phyloP scores from a whole-genome alignment of 2,329 filamentous ascomycete species.

The Pseudogymnoascus sp. region DNA sequence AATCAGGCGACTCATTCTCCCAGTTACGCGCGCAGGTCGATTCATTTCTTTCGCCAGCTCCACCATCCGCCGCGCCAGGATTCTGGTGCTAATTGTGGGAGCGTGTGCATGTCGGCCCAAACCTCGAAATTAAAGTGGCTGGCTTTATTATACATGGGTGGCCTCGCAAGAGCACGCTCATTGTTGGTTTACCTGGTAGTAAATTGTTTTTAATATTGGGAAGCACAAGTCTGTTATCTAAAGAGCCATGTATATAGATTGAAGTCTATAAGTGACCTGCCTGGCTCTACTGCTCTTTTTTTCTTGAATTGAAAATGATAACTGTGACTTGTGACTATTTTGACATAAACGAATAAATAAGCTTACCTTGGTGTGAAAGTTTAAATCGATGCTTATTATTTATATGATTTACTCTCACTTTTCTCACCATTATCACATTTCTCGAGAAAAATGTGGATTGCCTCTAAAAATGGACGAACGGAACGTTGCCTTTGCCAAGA shows the following conservation, averaged over 20 bases:
- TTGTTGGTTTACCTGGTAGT: not conserved
- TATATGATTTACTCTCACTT: not conserved
- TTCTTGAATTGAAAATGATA: not conserved
- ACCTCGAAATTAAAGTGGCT: not conserved
- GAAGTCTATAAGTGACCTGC: not conserved
- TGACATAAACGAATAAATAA: not conserved
- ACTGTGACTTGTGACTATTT: not conserved
- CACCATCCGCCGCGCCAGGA: not conserved
- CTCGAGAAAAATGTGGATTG: not conserved
- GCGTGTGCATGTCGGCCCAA: not conserved
- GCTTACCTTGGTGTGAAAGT: not conserved
- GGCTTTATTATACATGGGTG: not conserved
- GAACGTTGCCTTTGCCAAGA: not conserved
- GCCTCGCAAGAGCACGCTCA: not conserved
- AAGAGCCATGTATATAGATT: not conserved
- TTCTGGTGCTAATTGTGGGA: not conserved
- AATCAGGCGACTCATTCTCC: too few species aligned
- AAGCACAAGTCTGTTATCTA: not conserved
- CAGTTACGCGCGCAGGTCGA: not conserved
- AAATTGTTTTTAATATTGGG: not conserved
- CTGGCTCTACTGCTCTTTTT: not conserved
- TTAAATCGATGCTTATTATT: not conserved
- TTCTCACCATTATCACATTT: not conserved
- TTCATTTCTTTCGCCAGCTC: not conserved
- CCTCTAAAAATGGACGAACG: not conserved